Conservation (phyloP, 2,329 filamentous ascomycete species). For the Monilinia aucupariae region DNA sequence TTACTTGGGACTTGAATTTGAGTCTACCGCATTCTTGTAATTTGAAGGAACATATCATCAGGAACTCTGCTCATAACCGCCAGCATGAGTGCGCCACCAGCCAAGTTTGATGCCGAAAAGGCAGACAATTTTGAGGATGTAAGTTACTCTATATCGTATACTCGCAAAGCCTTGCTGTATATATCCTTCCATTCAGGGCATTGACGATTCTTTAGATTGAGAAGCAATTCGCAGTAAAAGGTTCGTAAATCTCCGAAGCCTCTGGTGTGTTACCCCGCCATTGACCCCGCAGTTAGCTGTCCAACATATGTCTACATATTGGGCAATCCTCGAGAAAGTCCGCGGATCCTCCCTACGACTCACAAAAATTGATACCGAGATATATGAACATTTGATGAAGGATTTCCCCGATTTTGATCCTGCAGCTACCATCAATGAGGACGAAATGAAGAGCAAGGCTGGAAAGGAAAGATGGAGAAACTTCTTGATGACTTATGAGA, state of each 20-base stretch:
- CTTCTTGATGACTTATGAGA: constrained; percentile 91
- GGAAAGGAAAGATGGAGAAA: constrained; percentile 94
- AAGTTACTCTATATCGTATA: constrained; percentile 33
- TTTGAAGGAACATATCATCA: background rate
- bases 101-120: constrained; percentile 52
- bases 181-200: constrained; percentile 2
- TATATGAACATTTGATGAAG: constrained; percentile 78
- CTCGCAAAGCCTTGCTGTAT: constrained; percentile 9
- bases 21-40: background rate
- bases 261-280: constrained; percentile 24
- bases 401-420: constrained; percentile 94
- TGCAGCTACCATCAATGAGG: constrained; percentile 73
- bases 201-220: constrained; percentile 64
- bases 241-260: constrained; percentile 40
- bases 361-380: constrained; percentile 93
- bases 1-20: background rate
- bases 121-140: constrained; percentile 67
- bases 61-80: too few relatives aligned
- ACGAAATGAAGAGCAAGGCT: constrained; percentile 93
- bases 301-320: constrained; percentile 95
- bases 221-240: constrained; percentile 98
- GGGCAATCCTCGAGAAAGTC: constrained; percentile 87
- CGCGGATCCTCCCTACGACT: constrained; percentile 83
- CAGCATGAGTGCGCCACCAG: constrained; percentile 29
- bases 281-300: constrained; percentile 52